A percentile compares a stretch with the other conserved stretches of the same genome.
Conservation (phyloP, 352 stramenopile species). For the Globisporangium emineosum region DNA sequence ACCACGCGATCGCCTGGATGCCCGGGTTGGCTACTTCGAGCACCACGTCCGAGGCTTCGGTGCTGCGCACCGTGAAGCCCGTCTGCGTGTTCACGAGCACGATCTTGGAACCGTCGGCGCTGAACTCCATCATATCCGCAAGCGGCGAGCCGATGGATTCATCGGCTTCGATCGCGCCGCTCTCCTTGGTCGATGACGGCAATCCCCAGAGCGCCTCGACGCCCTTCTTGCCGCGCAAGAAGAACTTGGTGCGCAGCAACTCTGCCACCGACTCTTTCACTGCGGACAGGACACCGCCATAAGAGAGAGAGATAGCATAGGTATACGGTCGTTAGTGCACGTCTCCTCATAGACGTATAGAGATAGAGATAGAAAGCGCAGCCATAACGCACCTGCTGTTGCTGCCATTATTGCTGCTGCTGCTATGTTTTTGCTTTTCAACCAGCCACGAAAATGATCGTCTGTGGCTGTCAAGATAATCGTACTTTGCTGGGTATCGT, state of each 20-base stretch:
- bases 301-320: not conserved
- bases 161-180: slow-evolving; percentile 49
- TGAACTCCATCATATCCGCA: slow-evolving; percentile 77
- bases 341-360: not conserved
- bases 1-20: slow-evolving; percentile 80
- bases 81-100: slow-evolving; percentile 57
- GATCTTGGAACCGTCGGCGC: slow-evolving; percentile 56
- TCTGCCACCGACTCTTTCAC: slow-evolving; percentile 16
- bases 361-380: not conserved
- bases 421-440: not conserved
- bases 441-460: not conserved
- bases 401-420: not conserved
- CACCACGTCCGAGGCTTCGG: slow-evolving; percentile 55
- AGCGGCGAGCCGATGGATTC: slow-evolving; percentile 39
- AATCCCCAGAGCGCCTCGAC: slow-evolving; percentile 79
- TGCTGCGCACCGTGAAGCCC: slow-evolving; percentile 67
- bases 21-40: slow-evolving; percentile 65
- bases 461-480: not conserved
- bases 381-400: not conserved
- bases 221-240: slow-evolving; percentile 70
- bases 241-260: slow-evolving; percentile 75
- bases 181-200: slow-evolving; percentile 46
- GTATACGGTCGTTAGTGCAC: not conserved
- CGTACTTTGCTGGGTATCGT: not conserved
- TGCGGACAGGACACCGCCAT: not conserved